These are phyloP conservation scores for Tothia fuscella DNA, from an alignment of 2,329 filamentous ascomycete genomes.

Conservation along the genomic window DNA sequence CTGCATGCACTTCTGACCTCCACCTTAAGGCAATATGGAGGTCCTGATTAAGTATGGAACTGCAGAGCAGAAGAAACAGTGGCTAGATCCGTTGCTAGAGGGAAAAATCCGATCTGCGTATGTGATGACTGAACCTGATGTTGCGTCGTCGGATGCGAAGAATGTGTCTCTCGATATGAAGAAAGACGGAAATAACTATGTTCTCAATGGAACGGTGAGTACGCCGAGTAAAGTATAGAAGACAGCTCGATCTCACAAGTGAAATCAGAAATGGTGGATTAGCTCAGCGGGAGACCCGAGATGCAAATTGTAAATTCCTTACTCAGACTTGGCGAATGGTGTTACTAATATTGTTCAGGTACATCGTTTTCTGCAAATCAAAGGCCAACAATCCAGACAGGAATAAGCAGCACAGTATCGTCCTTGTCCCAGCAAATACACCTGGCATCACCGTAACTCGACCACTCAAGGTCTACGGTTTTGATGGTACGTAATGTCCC, in stretches of 20 bases:
- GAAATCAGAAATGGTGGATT: conserved; percentile 91
- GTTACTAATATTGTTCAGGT: conserved; percentile 26
- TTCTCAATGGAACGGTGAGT: conserved; percentile 72
- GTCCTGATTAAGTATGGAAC: conserved; percentile 85
- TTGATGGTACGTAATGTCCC: conserved; percentile 47
- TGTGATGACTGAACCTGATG: conserved; percentile 84
- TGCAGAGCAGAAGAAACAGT: conserved; percentile 70
- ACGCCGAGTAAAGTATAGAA: background rate
- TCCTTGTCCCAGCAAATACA: conserved; percentile 72
- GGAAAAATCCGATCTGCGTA: conserved; percentile 83
- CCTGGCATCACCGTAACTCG: conserved; percentile 85
- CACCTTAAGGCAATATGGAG: no score
- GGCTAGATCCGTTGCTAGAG: conserved; percentile 69
- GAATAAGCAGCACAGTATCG: conserved; percentile 86
- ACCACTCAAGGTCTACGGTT: conserved; percentile 90
- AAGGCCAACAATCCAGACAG: conserved; percentile 61
- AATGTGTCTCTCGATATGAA: conserved; percentile 81
- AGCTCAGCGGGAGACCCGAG: conserved; percentile 87
- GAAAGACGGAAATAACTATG: conserved; percentile 74
- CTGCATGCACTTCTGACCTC: no score
- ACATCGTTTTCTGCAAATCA: conserved; percentile 93
- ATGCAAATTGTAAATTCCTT: conserved; percentile 51
- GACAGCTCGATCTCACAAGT: background rate
- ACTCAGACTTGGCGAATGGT: background rate
- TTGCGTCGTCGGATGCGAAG: conserved; percentile 81